These are phyloP conservation scores for Physcomitrium patens DNA, from an alignment of 225 moss, liverwort and hornwort species.

Conservation along the genomic window DNA sequence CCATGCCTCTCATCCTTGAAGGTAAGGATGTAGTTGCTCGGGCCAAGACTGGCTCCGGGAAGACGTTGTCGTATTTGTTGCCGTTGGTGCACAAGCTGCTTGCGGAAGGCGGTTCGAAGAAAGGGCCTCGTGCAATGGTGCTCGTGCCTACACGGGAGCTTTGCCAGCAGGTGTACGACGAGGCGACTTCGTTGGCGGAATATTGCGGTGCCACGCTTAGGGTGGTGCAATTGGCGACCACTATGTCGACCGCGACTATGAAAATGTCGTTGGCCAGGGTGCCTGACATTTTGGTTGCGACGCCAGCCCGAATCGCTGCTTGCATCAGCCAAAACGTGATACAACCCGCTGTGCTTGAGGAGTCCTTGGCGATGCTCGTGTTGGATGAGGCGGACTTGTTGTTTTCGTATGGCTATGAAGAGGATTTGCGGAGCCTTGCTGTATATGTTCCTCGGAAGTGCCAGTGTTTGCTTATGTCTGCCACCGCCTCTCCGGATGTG, in stretches of 20 bases:
- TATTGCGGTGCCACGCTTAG: constrained; percentile 72
- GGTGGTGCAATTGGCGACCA: constrained; percentile 83
- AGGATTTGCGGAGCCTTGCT: constrained; percentile 81
- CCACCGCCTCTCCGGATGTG: constrained; percentile 82
- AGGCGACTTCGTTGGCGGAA: constrained; percentile 71
- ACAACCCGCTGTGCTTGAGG: constrained; percentile 62
- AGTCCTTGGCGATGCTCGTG: constrained; percentile 77
- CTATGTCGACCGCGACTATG: constrained; percentile 65
- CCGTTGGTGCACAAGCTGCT: constrained; percentile 88
- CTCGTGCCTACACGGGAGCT: constrained; percentile 97
- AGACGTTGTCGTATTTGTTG: constrained; percentile 81
- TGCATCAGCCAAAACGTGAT: constrained; percentile 69
- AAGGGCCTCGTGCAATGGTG: constrained; percentile 74
- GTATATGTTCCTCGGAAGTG: constrained; percentile 86
- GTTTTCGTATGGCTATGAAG: constrained; percentile 91
- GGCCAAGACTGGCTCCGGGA: constrained; percentile 93
- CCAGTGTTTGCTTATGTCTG: constrained; percentile 95
- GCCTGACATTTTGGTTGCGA: constrained; percentile 90
- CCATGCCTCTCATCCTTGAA: constrained; percentile 87
- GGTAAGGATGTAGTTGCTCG: constrained; percentile 94
- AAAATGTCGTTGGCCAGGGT: constrained; percentile 88
- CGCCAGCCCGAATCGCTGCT: constrained; percentile 87
- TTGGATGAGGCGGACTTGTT: constrained; percentile 95
- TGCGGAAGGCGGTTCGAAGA: constrained; percentile 50
- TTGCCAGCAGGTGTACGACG: constrained; percentile 89